Conservation (phyloP, 441 rosid genomes). For the Raphanus hybrid region DNA sequence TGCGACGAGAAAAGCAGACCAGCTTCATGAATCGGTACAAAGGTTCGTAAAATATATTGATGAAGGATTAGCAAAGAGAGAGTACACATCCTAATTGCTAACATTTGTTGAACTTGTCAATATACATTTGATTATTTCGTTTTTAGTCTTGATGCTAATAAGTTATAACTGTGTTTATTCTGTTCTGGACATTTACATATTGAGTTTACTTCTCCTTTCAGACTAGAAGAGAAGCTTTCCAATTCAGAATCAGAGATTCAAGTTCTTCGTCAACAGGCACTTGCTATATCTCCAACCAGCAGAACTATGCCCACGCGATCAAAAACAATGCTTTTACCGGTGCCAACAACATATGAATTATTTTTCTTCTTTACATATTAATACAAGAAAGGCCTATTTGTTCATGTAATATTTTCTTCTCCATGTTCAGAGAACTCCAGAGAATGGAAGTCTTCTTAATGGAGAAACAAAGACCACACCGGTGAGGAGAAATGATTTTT, state of each 20-base stretch:
- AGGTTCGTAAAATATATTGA: slow-evolving; percentile 60
- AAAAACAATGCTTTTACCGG: slow-evolving; percentile 78
- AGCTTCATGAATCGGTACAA: slow-evolving; percentile 96
- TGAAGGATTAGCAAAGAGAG: not conserved
- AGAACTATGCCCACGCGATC: slow-evolving; percentile 71
- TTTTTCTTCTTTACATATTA: slow-evolving; percentile 17
- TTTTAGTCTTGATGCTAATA: no score
- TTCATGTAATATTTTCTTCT: slow-evolving; percentile 38
- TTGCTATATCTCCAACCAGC: slow-evolving; percentile 94
- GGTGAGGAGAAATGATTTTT: slow-evolving; percentile 50
- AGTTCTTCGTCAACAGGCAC: slow-evolving; percentile 98
- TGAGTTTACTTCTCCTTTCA: slow-evolving; percentile 46
- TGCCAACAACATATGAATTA: slow-evolving; percentile 37
- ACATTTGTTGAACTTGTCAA: no score
- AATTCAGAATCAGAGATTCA: slow-evolving; percentile 98
- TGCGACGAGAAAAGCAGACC: slow-evolving; percentile 75
- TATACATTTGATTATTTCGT: no score
- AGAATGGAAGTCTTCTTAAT: slow-evolving; percentile 72
- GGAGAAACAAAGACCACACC: slow-evolving; percentile 68
- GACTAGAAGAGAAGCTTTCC: slow-evolving; percentile 95
- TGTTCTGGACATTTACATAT: slow-evolving; percentile 22
- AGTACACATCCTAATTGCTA: no score
- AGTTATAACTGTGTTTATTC: not conserved
- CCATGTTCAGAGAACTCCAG: slow-evolving; percentile 71
- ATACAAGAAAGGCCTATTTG: slow-evolving; percentile 29